These are phyloP conservation scores for Vaccinium corymbosum DNA, from an alignment of 148 eudicot genomes.

Conservation along the genomic window DNA sequence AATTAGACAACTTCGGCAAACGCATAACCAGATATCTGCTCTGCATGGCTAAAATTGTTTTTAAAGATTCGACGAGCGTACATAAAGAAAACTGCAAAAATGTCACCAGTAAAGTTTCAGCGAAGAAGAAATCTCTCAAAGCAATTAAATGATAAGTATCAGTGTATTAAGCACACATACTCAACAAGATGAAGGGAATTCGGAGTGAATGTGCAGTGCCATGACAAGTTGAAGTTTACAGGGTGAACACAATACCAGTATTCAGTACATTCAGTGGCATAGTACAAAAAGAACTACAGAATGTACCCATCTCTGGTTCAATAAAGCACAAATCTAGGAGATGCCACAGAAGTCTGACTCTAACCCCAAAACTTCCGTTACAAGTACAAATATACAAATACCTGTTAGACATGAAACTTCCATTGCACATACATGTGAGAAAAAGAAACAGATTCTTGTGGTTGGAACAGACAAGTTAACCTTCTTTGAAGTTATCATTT, in stretches of 20 bases:
- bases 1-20: conserved; percentile 8
- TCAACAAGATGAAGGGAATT: background rate
- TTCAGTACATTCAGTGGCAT: background rate
- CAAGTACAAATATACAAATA: background rate
- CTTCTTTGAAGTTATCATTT: too few relatives aligned
- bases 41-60: conserved; percentile 77
- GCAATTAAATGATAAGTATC: background rate
- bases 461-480: too few relatives aligned
- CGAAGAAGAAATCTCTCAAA: background rate
- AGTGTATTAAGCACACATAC: background rate
- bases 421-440: background rate
- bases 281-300: background rate
- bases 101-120: conserved; percentile 7
- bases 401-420: background rate
- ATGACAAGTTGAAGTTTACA: background rate
- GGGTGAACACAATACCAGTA: background rate
- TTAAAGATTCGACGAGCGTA: conserved; percentile 70
- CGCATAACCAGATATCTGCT: conserved; percentile 70
- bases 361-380: background rate
- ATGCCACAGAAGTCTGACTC: background rate
- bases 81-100: conserved; percentile 67
- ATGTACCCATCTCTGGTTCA: background rate
- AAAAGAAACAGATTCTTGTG: background rate
- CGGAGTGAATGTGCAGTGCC: too few relatives aligned
- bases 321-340: background rate